Conservation (phyloP, 1,139 yeast species). For the Protomyces inouyei region DNA sequence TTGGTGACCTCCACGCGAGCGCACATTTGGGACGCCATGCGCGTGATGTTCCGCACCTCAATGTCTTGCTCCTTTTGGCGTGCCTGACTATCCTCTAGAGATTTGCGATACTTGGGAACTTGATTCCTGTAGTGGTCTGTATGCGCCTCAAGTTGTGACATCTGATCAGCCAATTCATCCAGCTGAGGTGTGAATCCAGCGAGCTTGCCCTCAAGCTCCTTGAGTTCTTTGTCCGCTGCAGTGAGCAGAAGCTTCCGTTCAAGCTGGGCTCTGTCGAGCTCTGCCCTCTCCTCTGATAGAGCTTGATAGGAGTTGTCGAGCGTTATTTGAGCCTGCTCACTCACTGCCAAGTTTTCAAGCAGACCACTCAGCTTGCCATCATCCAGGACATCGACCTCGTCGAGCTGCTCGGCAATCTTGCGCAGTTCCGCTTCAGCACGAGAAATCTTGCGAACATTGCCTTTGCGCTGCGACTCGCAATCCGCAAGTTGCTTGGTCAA, state of each 20-base stretch:
- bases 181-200: constrained; percentile 33
- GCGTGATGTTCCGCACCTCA: neutral
- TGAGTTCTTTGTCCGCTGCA: constrained; percentile 35
- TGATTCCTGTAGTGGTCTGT: constrained; percentile 3
- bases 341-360: constrained; percentile 15
- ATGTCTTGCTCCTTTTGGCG: neutral
- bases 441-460: neutral
- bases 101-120: neutral
- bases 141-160: constrained; percentile 28
- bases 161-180: constrained; percentile 27
- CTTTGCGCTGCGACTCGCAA: neutral
- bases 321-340: constrained; percentile 7
- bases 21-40: constrained; percentile 21
- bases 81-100: neutral
- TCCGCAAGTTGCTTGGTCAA: neutral
- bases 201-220: constrained; percentile 33
- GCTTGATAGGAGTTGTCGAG: constrained; percentile 10
- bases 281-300: constrained; percentile 12
- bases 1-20: constrained; percentile 23
- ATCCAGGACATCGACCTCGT: constrained; percentile 8
- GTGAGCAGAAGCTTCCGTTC: constrained; percentile 33
- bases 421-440: neutral
- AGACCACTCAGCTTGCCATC: constrained; percentile 19
- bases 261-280: constrained; percentile 1
- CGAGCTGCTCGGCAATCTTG: constrained; percentile 14